Evolutionary conservation across 2,329 filamentous ascomycete genomes (phyloP), one percentile per base, ranked within the genome.

Genomic region (Cercospora sp.): DNA sequence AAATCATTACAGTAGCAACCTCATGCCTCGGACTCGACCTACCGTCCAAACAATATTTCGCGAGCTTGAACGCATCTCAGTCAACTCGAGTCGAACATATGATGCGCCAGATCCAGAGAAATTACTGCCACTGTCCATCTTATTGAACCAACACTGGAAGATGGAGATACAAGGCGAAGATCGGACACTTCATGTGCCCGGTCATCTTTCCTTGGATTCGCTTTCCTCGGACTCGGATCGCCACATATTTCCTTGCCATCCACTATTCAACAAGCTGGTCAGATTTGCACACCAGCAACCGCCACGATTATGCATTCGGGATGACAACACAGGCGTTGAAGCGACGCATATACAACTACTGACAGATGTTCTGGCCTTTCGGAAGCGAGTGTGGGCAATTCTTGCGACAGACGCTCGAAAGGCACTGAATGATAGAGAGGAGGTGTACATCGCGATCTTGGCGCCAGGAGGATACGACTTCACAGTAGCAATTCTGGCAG

Each of bases 401-500:
- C 71, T 82, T 4, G 72, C 75, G 59, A 55, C 73, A 7, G 66
- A 64, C 20, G 78, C 74, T 5, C 72, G 73, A 48, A 68, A 72
- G 40, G 74, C 76, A 18, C 71, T 81, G 30, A 70, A 77, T 5
- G 73, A 71, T 10, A 73, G 78, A 65, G 74, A 79, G 57, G 81
- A 81, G 62, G 79, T 82, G 13, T 84, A 81, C 69, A 79, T 84
- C 58, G 80, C 80, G 28, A 76, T 84, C 4, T 74, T 85, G 33
- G 82, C 81, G 10, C 77, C 81, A 2, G 81, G 82, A 6, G 80
- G 83, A 5, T 84, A 84, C 71, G 82, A 84, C 65, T 85, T 81
- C 70, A 78, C 80, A 3, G 81, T 84, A n/a, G 82, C 80, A 4
- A 81, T 84, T 69, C 76, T 84, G 30, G 80, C 82, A 4, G 77